Conservation (phyloP, 495 filamentous ascomycete genomes). For the Penicillium paradoxum region DNA sequence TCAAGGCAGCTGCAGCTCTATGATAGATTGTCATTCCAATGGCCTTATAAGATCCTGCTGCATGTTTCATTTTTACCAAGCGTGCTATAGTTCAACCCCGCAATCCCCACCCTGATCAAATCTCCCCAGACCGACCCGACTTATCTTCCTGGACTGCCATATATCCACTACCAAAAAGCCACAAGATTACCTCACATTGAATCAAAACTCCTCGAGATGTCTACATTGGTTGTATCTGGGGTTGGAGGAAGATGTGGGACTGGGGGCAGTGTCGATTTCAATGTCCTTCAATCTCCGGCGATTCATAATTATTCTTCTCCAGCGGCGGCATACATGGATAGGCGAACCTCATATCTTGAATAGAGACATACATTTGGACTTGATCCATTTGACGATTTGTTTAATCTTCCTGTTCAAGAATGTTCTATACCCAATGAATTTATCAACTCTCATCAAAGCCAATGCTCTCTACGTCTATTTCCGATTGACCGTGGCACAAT, state of each 20-base stretch:
- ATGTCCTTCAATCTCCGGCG: neutral
- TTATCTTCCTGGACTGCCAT: neutral
- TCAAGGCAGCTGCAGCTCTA: slow-evolving; percentile 65
- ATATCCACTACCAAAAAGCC: neutral
- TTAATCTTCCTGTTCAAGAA: slow-evolving; percentile 5
- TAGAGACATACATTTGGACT: neutral
- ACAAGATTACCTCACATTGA: neutral
- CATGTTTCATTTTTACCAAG: neutral
- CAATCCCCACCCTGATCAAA: neutral
- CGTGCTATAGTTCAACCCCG: neutral
- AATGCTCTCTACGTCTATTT: neutral
- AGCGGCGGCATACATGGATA: neutral
- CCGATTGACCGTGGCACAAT: neutral
- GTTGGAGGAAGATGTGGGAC: neutral
- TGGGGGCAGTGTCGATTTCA: neutral
- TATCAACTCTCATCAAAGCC: neutral
- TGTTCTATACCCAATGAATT: slow-evolving; percentile 25
- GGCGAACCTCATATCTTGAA: slow-evolving; percentile 5
- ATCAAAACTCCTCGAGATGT: neutral
- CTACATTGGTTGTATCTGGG: neutral
- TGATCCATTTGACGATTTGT: neutral
- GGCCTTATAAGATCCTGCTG: neutral
- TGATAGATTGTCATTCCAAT: slow-evolving; percentile 32
- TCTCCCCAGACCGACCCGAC: neutral
- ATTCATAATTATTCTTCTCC: neutral